Percentiles rank a stretch among this genome's conserved stretches.
Conservation (phyloP, 805 yeast species). For the Candida suzukii region DNA sequence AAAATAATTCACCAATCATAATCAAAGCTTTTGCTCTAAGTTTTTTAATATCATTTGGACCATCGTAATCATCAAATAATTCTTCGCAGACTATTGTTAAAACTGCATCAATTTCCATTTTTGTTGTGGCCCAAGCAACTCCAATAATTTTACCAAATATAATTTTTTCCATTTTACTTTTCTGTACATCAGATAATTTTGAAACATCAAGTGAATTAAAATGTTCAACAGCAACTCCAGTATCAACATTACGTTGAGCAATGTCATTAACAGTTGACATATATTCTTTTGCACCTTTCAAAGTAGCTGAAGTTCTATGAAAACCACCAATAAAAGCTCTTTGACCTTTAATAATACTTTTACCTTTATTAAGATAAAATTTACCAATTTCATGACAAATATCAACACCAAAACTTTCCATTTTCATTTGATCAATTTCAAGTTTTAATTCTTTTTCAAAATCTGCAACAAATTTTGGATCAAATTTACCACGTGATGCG, state of each 20-base stretch:
- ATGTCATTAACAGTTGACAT: conserved; percentile 68
- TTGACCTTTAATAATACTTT: conserved; percentile 59
- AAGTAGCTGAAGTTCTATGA: conserved; percentile 49
- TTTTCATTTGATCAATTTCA: conserved; percentile 77
- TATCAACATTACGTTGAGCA: conserved; percentile 68
- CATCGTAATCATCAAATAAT: conserved; percentile 52
- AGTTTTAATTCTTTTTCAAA: conserved; percentile 60
- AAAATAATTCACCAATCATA: conserved; percentile 58
- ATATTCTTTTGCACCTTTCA: conserved; percentile 68
- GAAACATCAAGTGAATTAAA: conserved; percentile 46
- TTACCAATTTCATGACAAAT: conserved; percentile 71
- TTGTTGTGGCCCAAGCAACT: conserved; percentile 83
- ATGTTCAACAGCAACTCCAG: conserved; percentile 72
- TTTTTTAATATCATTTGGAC: conserved; percentile 36
- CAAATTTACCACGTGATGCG: conserved; percentile 21
- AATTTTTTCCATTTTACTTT: conserved; percentile 55
- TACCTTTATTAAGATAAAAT: conserved; percentile 58
- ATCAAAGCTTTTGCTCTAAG: conserved; percentile 59
- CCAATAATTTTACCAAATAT: conserved; percentile 74
- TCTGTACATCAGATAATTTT: conserved; percentile 35
- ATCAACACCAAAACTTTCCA: conserved; percentile 82
- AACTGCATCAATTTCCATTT: conserved; percentile 69
- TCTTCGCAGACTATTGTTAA: conserved; percentile 64
- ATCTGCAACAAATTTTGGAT: conserved; percentile 35
- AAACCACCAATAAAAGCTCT: conserved; percentile 59